Conservation (phyloP, 495 filamentous ascomycete genomes). For the Hypoxylon lienhwacheense region DNA sequence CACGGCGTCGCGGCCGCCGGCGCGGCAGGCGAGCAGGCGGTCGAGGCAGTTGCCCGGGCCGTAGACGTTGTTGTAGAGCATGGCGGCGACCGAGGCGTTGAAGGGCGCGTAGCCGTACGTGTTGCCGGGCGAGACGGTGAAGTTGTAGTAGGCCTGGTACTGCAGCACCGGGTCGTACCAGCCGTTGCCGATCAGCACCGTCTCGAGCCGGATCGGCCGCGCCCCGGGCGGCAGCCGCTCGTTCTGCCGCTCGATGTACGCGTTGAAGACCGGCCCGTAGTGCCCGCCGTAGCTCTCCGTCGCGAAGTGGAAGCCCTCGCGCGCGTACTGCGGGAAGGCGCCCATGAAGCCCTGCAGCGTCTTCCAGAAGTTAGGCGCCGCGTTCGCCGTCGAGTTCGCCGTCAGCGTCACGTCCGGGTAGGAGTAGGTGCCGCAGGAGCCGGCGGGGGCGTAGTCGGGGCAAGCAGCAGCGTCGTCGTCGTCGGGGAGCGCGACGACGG, state of each 20-base stretch:
- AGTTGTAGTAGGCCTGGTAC: conserved; percentile 68
- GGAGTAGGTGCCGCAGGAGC: conserved; percentile 59
- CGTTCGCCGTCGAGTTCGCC: conserved; percentile 55
- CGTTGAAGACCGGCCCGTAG: conserved; percentile 65
- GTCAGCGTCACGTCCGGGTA: conserved; percentile 54
- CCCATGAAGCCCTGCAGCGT: conserved; percentile 66
- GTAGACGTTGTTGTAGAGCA: conserved; percentile 64
- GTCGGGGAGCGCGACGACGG: conserved; percentile 46
- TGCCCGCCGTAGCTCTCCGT: conserved; percentile 68
- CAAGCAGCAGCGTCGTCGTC: too few relatives aligned
- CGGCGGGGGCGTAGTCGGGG: conserved; percentile 53
- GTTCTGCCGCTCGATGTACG: conserved; percentile 70
- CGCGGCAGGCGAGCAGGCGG: conserved; percentile 53
- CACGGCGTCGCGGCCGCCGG: conserved; percentile 31
- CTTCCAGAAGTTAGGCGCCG: conserved; percentile 62
- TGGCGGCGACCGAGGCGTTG: conserved; percentile 46
- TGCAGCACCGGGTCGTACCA: conserved; percentile 60
- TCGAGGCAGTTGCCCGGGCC: conserved; percentile 66
- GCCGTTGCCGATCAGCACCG: conserved; percentile 54
- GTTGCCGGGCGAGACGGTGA: conserved; percentile 57
- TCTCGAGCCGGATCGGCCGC: conserved; percentile 56
- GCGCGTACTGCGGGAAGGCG: conserved; percentile 62
- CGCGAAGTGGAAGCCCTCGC: conserved; percentile 59
- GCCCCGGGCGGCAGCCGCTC: conserved; percentile 52
- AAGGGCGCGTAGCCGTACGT: conserved; percentile 62